phyloP scores from a whole-genome alignment of 768 basidiomycete genomes.

The Boletus eberwhitei region DNA sequence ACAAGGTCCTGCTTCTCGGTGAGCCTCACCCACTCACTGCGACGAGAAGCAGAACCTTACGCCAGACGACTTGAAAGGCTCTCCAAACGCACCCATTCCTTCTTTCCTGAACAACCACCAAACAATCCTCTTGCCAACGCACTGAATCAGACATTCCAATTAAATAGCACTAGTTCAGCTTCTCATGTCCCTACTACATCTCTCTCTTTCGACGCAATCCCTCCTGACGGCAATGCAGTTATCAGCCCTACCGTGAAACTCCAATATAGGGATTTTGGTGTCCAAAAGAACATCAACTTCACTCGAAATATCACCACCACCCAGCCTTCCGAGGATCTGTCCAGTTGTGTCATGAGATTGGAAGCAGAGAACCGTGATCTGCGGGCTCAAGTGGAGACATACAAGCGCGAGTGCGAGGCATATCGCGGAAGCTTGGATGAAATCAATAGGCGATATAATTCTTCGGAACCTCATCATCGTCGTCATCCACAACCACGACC shows the following conservation, averaged over 20 bases:
- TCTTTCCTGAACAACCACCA: not conserved
- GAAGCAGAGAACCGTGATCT: conserved; percentile 15
- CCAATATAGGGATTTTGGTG: conserved; percentile 20
- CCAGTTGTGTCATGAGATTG: conserved; percentile 17
- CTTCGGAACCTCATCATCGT: not conserved
- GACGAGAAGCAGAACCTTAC: conserved; percentile 28
- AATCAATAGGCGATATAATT: conserved; percentile 9
- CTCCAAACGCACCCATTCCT: not conserved
- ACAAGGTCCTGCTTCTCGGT: conserved; percentile 30
- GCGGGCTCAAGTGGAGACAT: conserved; percentile 3
- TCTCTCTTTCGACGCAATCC: not conserved
- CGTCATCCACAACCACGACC: not conserved
- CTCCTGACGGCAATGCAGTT: conserved; percentile 2
- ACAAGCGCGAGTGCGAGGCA: conserved; percentile 4
- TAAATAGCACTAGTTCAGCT: conserved; percentile 17
- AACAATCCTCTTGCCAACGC: conserved; percentile 21
- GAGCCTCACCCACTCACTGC: conserved; percentile 30
- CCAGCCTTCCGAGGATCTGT: conserved; percentile 3
- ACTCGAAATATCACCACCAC: conserved; percentile 8
- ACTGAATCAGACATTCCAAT: conserved; percentile 28
- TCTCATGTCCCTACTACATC: conserved; percentile 6
- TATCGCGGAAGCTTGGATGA: conserved; percentile 10
- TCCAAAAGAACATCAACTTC: conserved; percentile 25
- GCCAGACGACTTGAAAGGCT: conserved; percentile 24
- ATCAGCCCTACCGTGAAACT: not conserved